Conservation (phyloP, 1,284 basidiomycete species). For the Chalciporus piperatoides region DNA sequence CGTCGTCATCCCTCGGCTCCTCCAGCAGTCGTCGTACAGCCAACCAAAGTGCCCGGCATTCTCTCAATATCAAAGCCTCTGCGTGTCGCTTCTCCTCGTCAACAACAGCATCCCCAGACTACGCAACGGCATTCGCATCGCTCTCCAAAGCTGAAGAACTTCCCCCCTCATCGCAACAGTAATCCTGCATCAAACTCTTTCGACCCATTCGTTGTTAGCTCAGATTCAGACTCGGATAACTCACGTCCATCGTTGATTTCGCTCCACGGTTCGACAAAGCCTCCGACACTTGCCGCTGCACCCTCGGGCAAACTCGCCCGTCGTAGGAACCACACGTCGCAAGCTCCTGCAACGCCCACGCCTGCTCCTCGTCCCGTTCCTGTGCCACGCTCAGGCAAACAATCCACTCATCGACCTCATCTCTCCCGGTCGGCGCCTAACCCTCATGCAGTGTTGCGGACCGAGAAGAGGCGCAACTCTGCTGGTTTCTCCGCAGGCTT, state of each 20-base stretch:
- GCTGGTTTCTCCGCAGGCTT: slow-evolving; percentile 38
- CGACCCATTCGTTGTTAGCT: slow-evolving; percentile 54
- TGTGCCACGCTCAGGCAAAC: slow-evolving; percentile 47
- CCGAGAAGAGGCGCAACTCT: slow-evolving; percentile 32
- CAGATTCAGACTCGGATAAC: slow-evolving; percentile 37
- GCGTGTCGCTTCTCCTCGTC: slow-evolving; percentile 33
- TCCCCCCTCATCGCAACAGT: slow-evolving; percentile 26
- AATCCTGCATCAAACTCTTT: slow-evolving; percentile 42
- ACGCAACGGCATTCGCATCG: slow-evolving; percentile 35
- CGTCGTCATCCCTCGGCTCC: slow-evolving; percentile 67
- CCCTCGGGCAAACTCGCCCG: slow-evolving; percentile 55
- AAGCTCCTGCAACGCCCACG: slow-evolving; percentile 27
- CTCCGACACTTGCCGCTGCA: slow-evolving; percentile 41
- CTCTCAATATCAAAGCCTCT: slow-evolving; percentile 63
- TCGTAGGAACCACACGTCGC: slow-evolving; percentile 37
- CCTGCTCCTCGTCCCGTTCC: slow-evolving; percentile 35
- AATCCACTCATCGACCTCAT: slow-evolving; percentile 36
- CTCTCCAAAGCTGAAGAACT: slow-evolving; percentile 35
- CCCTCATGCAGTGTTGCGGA: slow-evolving; percentile 12
- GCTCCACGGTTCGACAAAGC: slow-evolving; percentile 26
- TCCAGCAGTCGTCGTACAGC: slow-evolving; percentile 59
- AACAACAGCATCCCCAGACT: slow-evolving; percentile 28
- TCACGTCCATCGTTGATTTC: slow-evolving; percentile 21
- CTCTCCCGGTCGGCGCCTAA: slow-evolving; percentile 34
- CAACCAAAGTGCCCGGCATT: slow-evolving; percentile 67